Evolutionary conservation across 2,329 filamentous ascomycete species (phyloP).

Genomic region (Pseudopyrenochaeta lycopersici): DNA sequence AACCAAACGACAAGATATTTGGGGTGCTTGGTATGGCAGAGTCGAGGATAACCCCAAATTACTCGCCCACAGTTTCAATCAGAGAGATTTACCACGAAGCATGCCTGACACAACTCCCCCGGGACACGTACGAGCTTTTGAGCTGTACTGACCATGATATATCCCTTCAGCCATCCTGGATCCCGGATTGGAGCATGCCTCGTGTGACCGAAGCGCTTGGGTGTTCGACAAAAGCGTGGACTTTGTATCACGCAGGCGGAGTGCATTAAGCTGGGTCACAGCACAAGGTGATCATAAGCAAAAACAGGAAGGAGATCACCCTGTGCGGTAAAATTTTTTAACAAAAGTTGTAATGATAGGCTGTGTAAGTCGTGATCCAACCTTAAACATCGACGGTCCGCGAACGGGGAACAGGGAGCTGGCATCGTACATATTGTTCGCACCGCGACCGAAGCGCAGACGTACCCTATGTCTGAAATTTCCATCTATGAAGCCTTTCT

Average conservation of each 20-base stretch:
- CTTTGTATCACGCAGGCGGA: conserved; percentile 26
- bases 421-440: conserved; percentile 18
- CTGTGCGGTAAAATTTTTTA: conserved; percentile 28
- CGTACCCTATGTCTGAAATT: conserved; percentile 9
- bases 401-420: conserved; percentile 8
- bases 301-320: conserved; percentile 13
- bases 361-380: conserved; percentile 7
- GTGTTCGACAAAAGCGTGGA: conserved; percentile 28
- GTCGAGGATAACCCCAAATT: conserved; percentile 19
- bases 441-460: not conserved
- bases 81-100: conserved; percentile 32
- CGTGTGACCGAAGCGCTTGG: conserved; percentile 31
- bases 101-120: conserved; percentile 15
- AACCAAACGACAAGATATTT: conserved; percentile 37
- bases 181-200: conserved; percentile 31
- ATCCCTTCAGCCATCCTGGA: conserved; percentile 30
- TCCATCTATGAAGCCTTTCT: conserved; percentile 33
- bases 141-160: conserved; percentile 33
- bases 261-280: not conserved
- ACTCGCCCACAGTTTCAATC: conserved; percentile 13
- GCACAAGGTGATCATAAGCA: conserved; percentile 1
- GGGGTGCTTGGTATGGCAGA: conserved; percentile 30
- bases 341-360: conserved; percentile 17
- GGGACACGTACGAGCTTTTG: conserved; percentile 16
- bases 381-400: conserved; percentile 22